These are phyloP conservation scores for Taiozyma sp. DNA, from an alignment of 1,139 yeast genomes.

Conservation along the genomic window DNA sequence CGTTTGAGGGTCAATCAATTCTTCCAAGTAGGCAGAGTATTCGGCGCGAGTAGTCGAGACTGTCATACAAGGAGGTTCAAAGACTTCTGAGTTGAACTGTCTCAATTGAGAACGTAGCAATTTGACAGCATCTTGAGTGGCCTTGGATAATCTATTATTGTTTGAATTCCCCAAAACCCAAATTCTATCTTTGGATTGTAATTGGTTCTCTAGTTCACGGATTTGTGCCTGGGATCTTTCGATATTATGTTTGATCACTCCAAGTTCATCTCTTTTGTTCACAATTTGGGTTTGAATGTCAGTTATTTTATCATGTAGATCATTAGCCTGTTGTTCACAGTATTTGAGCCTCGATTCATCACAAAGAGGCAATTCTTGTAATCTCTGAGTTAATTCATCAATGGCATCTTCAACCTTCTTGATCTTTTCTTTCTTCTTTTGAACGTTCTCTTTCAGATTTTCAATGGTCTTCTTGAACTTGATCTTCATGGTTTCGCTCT, in stretches of 20 bases:
- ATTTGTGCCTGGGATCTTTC: constrained; percentile 15
- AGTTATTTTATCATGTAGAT: constrained; percentile 3
- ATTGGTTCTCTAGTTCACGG: constrained; percentile 24
- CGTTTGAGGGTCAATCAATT: constrained; percentile 49
- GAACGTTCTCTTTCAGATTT: constrained; percentile 6
- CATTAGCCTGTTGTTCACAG: background rate
- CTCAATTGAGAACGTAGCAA: constrained; percentile 32
- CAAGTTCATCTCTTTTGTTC: constrained; percentile 2
- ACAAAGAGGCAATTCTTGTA: constrained; percentile 23
- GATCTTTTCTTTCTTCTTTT: constrained; percentile 25
- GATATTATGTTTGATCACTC: background rate
- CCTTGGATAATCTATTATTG: constrained; percentile 21
- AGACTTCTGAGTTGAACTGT: constrained; percentile 39
- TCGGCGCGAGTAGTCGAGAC: constrained; percentile 47
- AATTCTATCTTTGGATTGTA: constrained; percentile 49
- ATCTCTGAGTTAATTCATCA: constrained; percentile 22
- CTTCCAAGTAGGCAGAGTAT: constrained; percentile 54
- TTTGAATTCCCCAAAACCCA: constrained; percentile 34
- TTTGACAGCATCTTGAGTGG: constrained; percentile 34
- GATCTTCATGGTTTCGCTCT: constrained; percentile 23
- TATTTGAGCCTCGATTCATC: constrained; percentile 12
- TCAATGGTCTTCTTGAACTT: constrained; percentile 18
- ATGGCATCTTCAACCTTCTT: constrained; percentile 19
- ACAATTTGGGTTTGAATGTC: constrained; percentile 4
- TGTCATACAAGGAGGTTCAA: constrained; percentile 76